These are phyloP conservation scores for Podospora pseudocomata DNA, from an alignment of 495 filamentous ascomycete genomes.

Conservation along the genomic window DNA sequence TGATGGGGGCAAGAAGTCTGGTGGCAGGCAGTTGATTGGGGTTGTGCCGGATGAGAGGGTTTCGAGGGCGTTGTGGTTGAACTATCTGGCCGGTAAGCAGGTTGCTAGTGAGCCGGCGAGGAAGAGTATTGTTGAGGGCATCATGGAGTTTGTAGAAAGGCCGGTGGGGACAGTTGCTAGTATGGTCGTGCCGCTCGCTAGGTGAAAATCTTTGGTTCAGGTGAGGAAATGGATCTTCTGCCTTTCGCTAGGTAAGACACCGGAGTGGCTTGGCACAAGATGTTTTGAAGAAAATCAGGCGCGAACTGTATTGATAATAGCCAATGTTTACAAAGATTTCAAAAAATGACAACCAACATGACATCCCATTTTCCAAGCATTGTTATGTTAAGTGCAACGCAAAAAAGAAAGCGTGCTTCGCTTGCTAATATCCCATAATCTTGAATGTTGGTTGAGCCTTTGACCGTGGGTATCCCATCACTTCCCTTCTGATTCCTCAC, in stretches of 20 bases:
- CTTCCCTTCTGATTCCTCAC: not conserved
- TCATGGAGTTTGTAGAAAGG: conserved; percentile 82
- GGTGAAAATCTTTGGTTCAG: not conserved
- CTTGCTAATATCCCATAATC: conserved; percentile 5
- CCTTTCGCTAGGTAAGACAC: not conserved
- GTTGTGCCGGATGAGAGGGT: conserved; percentile 73
- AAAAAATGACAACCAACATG: not conserved
- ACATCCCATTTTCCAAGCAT: not conserved
- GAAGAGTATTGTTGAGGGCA: conserved; percentile 77
- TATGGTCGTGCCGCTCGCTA: conserved; percentile 49
- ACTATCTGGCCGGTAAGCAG: conserved; percentile 81
- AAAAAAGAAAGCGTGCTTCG: not conserved
- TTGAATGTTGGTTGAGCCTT: not conserved
- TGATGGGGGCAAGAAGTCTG: conserved; percentile 48
- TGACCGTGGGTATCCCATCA: not conserved
- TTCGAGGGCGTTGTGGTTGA: conserved; percentile 78
- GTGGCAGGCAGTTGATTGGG: conserved; percentile 54
- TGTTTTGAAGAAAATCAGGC: not conserved
- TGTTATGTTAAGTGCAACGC: not conserved
- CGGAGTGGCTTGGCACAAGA: not conserved
- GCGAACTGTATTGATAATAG: not conserved
- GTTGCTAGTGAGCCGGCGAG: conserved; percentile 82
- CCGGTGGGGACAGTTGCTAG: conserved; percentile 82
- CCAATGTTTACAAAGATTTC: not conserved
- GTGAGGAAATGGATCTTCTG: not conserved